Evolutionary conservation across 768 basidiomycete species (phyloP).

Genomic region (Phylloporus arenicola): DNA sequence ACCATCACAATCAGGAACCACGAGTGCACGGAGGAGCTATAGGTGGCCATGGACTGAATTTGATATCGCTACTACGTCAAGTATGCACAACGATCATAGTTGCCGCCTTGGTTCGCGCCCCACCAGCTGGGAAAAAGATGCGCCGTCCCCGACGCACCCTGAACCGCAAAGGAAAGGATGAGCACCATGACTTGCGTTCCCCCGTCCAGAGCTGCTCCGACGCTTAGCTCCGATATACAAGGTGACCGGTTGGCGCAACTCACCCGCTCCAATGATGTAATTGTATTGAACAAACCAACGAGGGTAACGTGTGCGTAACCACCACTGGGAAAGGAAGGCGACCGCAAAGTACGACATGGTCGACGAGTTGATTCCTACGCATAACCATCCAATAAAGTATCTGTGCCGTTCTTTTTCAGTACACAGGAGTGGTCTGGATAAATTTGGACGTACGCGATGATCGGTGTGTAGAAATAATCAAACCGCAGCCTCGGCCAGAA

Average conservation of each 20-base stretch:
- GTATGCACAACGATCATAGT: slow-evolving; percentile 28
- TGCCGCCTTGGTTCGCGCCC: slow-evolving; percentile 51
- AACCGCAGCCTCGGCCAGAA: slow-evolving; percentile 30
- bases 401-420: slow-evolving; percentile 10
- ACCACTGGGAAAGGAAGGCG: slow-evolving; percentile 55
- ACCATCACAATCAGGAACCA: too few relatives aligned
- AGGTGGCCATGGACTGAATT: too few relatives aligned
- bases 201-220: slow-evolving; percentile 30
- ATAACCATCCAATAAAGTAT: slow-evolving; percentile 41
- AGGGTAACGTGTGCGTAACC: slow-evolving; percentile 52
- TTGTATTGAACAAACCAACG: slow-evolving; percentile 67
- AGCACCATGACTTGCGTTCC: slow-evolving; percentile 51
- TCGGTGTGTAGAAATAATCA: slow-evolving; percentile 31
- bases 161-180: slow-evolving; percentile 46
- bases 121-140: slow-evolving; percentile 54
- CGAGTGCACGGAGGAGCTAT: too few relatives aligned
- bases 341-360: slow-evolving; percentile 44
- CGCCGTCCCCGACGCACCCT: slow-evolving; percentile 44
- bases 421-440: neutral
- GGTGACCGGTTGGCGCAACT: slow-evolving; percentile 2
- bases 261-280: slow-evolving; percentile 58
- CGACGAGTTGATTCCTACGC: slow-evolving; percentile 52
- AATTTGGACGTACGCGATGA: slow-evolving; percentile 21
- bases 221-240: neutral
- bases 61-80: slow-evolving; percentile 8